Conservation (phyloP, 1,284 basidiomycete species). For the Heliocybe sulcata region DNA sequence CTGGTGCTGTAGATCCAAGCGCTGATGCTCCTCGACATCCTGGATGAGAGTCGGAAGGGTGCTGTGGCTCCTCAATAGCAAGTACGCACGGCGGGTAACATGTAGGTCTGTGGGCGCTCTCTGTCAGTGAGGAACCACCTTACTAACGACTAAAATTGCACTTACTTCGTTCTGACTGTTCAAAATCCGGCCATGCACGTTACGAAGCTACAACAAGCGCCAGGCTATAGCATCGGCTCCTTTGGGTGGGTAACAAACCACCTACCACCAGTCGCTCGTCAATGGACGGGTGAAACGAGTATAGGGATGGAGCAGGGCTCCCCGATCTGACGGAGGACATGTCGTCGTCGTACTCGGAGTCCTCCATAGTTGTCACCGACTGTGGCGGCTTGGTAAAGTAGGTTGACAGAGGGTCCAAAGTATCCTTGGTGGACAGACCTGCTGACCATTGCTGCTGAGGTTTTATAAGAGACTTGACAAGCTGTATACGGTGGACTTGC, state of each 20-base stretch:
- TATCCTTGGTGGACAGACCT: not conserved
- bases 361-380: not conserved
- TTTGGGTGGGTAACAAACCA: not conserved
- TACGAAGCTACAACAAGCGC: conserved; percentile 16
- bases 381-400: not conserved
- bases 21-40: conserved; percentile 27
- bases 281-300: conserved; percentile 25
- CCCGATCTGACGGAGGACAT: conserved; percentile 10
- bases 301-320: conserved; percentile 25
- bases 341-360: conserved; percentile 7
- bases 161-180: conserved; percentile 27
- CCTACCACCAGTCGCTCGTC: conserved; percentile 22
- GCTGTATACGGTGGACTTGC: not conserved
- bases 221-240: not conserved
- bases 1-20: conserved; percentile 27
- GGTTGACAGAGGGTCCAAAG: not conserved
- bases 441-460: not conserved
- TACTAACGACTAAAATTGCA: not conserved
- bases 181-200: conserved; percentile 22
- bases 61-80: not conserved
- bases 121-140: conserved; percentile 5
- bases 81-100: conserved; percentile 19
- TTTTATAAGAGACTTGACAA: not conserved
- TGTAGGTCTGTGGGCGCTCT: conserved; percentile 16
- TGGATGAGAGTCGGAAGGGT: conserved; percentile 8